Evolutionary conservation across 148 eudicot genomes (phyloP), one percentile per base, ranked within the genome.

Genomic region (Cornus controversa): DNA sequence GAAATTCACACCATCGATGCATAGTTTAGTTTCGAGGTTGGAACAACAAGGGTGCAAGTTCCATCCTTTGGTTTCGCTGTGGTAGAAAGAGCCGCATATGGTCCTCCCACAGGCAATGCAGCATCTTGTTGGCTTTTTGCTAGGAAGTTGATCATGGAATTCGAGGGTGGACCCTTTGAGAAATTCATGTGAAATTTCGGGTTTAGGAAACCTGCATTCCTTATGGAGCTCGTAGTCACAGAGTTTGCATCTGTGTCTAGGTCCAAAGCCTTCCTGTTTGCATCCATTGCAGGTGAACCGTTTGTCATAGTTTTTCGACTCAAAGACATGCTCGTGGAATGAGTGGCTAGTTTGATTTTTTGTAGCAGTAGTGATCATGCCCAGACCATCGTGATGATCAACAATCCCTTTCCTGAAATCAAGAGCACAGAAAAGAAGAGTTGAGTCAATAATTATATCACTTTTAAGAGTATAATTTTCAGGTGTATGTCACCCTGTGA

Each of bases 221-320:
- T 79, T 5, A 47, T 79, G 81, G 34, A 73, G 72, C 4, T 73
- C 81, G 2, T 29, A 53, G 28, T 54, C 54, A 9, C 73, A 79
- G 6, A 18, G 29, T 10, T 67, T 65, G 16, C 81, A 73, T 66
- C 72, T 66, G 67, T 79, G 67, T 54, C 77, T 18, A 5, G 68
- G 18, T 54, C 37, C 72, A 5, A 67, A 67, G 22, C 81, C 81
- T 16, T 29, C 27, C 26, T 79, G 66, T 24, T 6, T 79, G 67
- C 81, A 79, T n/a, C 29, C 66, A 69, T 54, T 23, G 40, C 81
- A 79, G 1, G n/a, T 18, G 67, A 72, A 79, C 8, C 18, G 72
- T 27, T 73, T 72, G 28, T 65, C 67, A 8, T 8, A 79, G 42
- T 0, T 10, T 37, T 67, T 34, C 10, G 34, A 3, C 42, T 73